phyloP scores from a whole-genome alignment of 495 filamentous ascomycete species.

The Talaromyces proteolyticus region DNA sequence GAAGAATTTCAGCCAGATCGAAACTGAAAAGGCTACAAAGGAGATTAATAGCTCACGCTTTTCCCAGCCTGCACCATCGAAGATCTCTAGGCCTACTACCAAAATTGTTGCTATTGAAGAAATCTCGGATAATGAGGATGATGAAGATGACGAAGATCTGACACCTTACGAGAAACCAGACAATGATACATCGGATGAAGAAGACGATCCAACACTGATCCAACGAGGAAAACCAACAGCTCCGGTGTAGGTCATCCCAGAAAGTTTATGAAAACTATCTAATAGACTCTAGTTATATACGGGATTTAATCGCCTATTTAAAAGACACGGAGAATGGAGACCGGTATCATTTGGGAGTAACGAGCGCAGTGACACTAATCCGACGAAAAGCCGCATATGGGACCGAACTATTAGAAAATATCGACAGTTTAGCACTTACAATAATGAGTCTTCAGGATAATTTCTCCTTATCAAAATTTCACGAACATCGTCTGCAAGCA shows the following conservation, averaged over 20 bases:
- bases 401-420: conserved; percentile 78
- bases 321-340: conserved; percentile 80
- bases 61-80: not conserved
- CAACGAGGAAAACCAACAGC: conserved; percentile 75
- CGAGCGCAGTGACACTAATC: conserved; percentile 71
- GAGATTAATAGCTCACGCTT: not conserved
- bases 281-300: conserved; percentile 58
- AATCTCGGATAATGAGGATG: conserved; percentile 48
- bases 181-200: conserved; percentile 84
- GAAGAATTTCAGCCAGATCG: conserved; percentile 8
- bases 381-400: conserved; percentile 84
- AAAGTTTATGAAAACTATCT: not conserved
- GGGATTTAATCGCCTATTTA: conserved; percentile 74
- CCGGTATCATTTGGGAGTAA: conserved; percentile 71
- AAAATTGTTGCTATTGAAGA: conserved; percentile 65
- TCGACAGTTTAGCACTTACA: conserved; percentile 69
- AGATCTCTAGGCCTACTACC: conserved; percentile 19
- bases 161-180: conserved; percentile 85
- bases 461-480: conserved; percentile 51
- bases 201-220: conserved; percentile 85
- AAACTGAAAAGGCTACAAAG: conserved; percentile 6
- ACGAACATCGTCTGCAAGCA: conserved; percentile 69
- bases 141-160: conserved; percentile 66
- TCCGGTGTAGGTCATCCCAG: conserved; percentile 57
- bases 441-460: conserved; percentile 79